These are phyloP conservation scores for Puccinia novopanici DNA, from an alignment of 1,284 basidiomycete genomes.

Conservation along the genomic window DNA sequence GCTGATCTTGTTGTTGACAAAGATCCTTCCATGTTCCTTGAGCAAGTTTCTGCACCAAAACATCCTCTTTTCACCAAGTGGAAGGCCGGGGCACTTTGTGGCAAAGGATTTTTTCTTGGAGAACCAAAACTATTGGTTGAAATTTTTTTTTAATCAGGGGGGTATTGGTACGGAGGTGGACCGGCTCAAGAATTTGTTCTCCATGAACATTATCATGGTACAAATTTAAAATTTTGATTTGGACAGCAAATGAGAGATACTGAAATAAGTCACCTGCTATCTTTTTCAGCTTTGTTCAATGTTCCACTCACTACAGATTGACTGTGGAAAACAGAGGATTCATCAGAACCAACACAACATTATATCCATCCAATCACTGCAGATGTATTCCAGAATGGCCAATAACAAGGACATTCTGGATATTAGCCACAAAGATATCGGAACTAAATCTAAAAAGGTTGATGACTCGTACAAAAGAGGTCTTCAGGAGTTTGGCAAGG, in stretches of 20 bases:
- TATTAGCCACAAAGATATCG: not conserved
- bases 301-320: not conserved
- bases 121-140: conserved; percentile 26
- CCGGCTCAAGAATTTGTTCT: not conserved
- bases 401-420: not conserved
- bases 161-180: conserved; percentile 13
- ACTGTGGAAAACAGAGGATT: not conserved
- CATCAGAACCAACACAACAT: not conserved
- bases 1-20: not conserved
- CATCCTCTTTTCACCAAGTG: conserved; percentile 17
- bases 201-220: conserved; percentile 17
- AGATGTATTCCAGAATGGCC: not conserved
- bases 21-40: not conserved
- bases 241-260: no score
- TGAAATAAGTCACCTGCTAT: no score
- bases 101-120: conserved; percentile 30
- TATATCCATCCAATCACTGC: not conserved
- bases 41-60: conserved; percentile 1
- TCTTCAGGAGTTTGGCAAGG: no score
- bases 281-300: not conserved
- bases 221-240: no score
- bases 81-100: not conserved
- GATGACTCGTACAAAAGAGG: no score
- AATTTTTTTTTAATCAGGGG: conserved; percentile 11
- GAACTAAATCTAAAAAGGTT: no score